Base-by-base conservation (phyloP, 257 asterid genomes). In the Solanum ossicruentum region DNA sequence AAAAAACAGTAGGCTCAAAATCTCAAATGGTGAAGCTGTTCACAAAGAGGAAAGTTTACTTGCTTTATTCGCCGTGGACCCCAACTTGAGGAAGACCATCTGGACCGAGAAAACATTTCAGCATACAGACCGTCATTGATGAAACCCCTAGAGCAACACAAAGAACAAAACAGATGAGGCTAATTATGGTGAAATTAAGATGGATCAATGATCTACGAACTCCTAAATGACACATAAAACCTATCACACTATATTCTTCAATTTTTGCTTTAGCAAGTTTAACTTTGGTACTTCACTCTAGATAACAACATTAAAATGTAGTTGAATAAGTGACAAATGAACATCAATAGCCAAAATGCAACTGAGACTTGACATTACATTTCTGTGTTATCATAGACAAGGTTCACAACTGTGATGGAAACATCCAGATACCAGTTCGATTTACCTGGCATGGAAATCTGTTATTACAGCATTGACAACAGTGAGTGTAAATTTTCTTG, bases 1-100 rank as follows among this genome's bases (percentile, higher is more conserved):
- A 57, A 49, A 75, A 49, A 69, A 77, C 23, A 9, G 65, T 16
- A 11, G 20, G 49, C 23, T 26, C 21, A 77, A 26, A 51, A 51
- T 77, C 26, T 77, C 16, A n/a, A 15, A 26, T 9, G 45, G 86
- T 58, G 43, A 57, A 83, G 72, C 4, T 83, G 82, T 52, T 77
- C 17, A 16, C 45, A 52, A 58, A 58, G 66, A 58, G 66, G 85
- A 73, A 85, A 85, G 55, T 75, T 92, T 91, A 95, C 99, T 84
- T 89, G 97, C 86, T 85, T 96, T 83, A 96, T 94, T 87, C 98
- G 92, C 21, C 93, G 87, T 72, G 98, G 99, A 55, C 99, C 98
- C 98, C 99, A 96, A 88, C 93, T 92, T 80, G 93, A 93, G 87
- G 99, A 93, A 85, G 98, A 90, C 98, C 98, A 96, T 90, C 98